These are phyloP conservation scores for Rubroshorea leprosula DNA, from an alignment of 345 rosid genomes.

Conservation along the genomic window DNA sequence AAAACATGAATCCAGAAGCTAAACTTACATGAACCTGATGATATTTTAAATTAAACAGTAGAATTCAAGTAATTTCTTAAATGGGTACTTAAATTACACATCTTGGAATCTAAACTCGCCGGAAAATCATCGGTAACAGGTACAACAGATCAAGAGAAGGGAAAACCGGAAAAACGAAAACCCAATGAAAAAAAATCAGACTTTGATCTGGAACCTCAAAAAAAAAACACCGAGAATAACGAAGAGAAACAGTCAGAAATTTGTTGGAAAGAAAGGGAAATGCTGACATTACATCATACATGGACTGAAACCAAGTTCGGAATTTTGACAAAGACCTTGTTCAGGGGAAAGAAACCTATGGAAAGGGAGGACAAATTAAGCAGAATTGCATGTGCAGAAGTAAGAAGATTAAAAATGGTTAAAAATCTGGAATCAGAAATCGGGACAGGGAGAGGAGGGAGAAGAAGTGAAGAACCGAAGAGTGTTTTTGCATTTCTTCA, in stretches of 20 bases:
- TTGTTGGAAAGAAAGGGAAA: neutral
- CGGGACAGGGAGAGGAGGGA: too few relatives aligned
- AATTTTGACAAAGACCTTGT: slow-evolving; percentile 11
- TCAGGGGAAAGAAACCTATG: neutral
- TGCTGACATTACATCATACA: too few relatives aligned
- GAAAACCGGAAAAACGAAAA: neutral
- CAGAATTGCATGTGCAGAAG: too few relatives aligned
- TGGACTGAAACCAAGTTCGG: neutral
- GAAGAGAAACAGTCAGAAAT: too few relatives aligned
- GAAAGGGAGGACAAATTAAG: neutral
- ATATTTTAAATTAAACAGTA: slow-evolving; percentile 11
- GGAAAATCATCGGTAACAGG: slow-evolving; percentile 4
- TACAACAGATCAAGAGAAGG: slow-evolving; percentile 4
- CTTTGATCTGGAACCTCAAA: slow-evolving; percentile 13
- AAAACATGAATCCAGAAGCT: slow-evolving; percentile 11
- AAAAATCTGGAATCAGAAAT: too few relatives aligned
- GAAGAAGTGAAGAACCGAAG: too few relatives aligned
- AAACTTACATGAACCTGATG: slow-evolving; percentile 10
- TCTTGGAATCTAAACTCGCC: slow-evolving; percentile 3
- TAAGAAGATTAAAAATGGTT: too few relatives aligned
- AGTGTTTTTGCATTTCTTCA: too few relatives aligned
- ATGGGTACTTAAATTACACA: slow-evolving; percentile 18
- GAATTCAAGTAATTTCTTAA: slow-evolving; percentile 23
- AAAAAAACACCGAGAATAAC: too few relatives aligned
- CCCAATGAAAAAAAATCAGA: neutral